These are phyloP conservation scores for Gossypium mustelinum DNA, from an alignment of 345 rosid species.

Conservation along the genomic window DNA sequence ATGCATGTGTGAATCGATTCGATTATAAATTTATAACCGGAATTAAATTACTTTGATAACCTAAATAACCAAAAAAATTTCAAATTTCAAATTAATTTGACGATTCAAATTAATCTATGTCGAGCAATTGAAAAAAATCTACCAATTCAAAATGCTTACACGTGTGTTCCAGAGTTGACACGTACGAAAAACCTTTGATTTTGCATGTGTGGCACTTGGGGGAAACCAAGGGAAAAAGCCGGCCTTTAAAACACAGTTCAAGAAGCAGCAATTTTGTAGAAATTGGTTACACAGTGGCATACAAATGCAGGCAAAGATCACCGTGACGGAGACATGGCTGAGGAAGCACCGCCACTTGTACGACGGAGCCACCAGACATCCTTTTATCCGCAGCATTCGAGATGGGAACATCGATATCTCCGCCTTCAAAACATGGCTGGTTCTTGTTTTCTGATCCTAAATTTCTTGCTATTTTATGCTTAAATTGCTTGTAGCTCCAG, in stretches of 20 bases:
- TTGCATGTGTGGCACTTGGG: neutral
- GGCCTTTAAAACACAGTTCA: neutral
- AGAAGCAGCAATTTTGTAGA: neutral
- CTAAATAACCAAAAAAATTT: no score
- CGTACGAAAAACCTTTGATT: neutral
- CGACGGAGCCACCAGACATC: conserved; percentile 64
- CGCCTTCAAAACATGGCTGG: conserved; percentile 83
- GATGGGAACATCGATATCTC: conserved; percentile 67
- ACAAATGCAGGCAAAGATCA: conserved; percentile 7
- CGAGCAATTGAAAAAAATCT: no score
- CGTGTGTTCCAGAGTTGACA: no score
- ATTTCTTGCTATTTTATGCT: neutral
- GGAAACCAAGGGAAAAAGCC: neutral
- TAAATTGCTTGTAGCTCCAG: neutral
- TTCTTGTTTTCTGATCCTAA: neutral
- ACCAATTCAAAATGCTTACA: no score
- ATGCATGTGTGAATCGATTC: neutral
- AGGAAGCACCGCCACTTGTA: conserved; percentile 54
- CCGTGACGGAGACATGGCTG: conserved; percentile 54
- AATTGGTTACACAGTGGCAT: neutral
- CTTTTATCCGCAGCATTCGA: conserved; percentile 58
- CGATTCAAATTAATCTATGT: no score
- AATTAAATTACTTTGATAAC: no score
- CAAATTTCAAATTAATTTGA: no score
- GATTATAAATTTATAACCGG: no score